Evolutionary conservation across 2,329 filamentous ascomycete species (phyloP), one percentile per base, ranked within the genome.

Genomic region (Fusarium denticulatum): DNA sequence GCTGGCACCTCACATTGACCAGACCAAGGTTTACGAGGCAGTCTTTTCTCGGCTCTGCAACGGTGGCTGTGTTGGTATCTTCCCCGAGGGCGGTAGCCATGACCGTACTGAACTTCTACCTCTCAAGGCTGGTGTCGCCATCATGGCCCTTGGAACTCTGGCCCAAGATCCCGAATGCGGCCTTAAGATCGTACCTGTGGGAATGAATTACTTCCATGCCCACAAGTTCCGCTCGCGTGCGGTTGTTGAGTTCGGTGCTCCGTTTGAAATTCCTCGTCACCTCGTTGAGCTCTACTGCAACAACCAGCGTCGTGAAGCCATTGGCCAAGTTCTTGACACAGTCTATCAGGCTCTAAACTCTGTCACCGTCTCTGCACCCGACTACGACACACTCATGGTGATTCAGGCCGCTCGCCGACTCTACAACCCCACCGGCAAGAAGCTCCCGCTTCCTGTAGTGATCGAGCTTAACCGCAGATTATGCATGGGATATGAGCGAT

Each of bases 191-290:
- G 94, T 99, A 30, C 96, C 96, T 7, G 95, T 96, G 58, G 96
- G 96, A 77, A 98, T 99, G 96, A 99, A 99, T 83, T 99, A 99
- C 83, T 99, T 99, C 84, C 96, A 98, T 83, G 94, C 96, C 1
- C 96, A 99, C 87, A 99, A 98, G 82, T 99, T 99, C 83, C 93
- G 96, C 50, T 98, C 96, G 72, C 90, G 96, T 80, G 96, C 96
- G 40, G 96, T 99, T 9, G 92, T 98, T 68, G 96, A 99, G 80
- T 99, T 98, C 78, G 96, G 96, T 14, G 92, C 90, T 32, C 95
- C 96, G 0, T 92, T 98, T 71, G 93, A 97, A 74, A 91, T 98
- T 15, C 93, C 95, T 2, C 86, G 86, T 26, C 93, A 97, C 78
- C 85, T 98, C 39, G 94, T 98, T 10, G 89, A 95, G 71, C 91